These are phyloP conservation scores for Xylogone sp. DNA, from an alignment of 2,329 filamentous ascomycete genomes.

Conservation along the genomic window DNA sequence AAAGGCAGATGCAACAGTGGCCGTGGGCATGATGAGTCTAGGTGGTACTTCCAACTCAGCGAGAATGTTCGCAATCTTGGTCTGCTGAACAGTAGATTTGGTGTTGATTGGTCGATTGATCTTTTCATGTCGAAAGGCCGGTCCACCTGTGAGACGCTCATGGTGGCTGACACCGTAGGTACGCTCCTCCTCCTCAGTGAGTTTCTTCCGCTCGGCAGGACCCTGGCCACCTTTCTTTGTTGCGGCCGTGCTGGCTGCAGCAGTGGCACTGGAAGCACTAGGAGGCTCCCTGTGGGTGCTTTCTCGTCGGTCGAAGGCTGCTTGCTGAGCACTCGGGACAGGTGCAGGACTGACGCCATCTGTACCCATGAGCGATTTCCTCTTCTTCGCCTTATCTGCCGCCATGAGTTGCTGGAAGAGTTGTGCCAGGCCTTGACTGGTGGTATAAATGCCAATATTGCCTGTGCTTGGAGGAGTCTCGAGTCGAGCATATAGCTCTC, in stretches of 20 bases:
- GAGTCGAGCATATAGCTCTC: constrained; percentile 80
- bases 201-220: constrained; percentile 57
- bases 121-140: constrained; percentile 84
- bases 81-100: constrained; percentile 71
- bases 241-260: neutral
- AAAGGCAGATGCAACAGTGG: constrained; percentile 66
- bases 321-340: constrained; percentile 23
- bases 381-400: constrained; percentile 86
- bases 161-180: constrained; percentile 82
- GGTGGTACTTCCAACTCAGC: constrained; percentile 67
- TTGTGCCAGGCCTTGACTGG: constrained; percentile 73
- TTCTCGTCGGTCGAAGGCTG: constrained; percentile 33
- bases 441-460: constrained; percentile 74
- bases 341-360: constrained; percentile 47
- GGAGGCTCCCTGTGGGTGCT: constrained; percentile 27
- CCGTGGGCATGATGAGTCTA: constrained; percentile 70
- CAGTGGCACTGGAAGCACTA: constrained; percentile 31
- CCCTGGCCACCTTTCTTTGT: constrained; percentile 26
- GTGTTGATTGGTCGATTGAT: constrained; percentile 75
- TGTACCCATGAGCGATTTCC: constrained; percentile 63
- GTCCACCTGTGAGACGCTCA: constrained; percentile 80
- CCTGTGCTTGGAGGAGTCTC: constrained; percentile 71
- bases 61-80: constrained; percentile 70
- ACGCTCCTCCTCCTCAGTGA: constrained; percentile 71
- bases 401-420: constrained; percentile 79